Conservation (phyloP, 2,329 filamentous ascomycete species). For the Fusarium torreyae region DNA sequence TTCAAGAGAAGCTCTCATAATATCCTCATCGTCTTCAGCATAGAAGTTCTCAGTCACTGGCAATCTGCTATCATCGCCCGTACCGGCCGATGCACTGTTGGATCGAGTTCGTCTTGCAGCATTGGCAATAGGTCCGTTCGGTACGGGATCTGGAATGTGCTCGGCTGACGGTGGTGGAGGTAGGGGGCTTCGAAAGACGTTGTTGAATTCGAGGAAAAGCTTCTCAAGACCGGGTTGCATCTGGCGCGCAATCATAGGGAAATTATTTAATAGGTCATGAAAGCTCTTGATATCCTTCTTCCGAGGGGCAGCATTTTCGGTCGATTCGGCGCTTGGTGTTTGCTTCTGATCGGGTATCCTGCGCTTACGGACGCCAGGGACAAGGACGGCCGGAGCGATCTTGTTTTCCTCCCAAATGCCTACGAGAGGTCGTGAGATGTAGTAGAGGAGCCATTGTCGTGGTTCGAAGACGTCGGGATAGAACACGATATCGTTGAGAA, state of each 20-base stretch:
- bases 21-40: constrained; percentile 90
- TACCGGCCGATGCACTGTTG: constrained; percentile 60
- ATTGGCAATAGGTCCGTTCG: constrained; percentile 69
- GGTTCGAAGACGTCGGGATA: constrained; percentile 91
- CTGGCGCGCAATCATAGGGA: constrained; percentile 95
- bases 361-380: constrained; percentile 60
- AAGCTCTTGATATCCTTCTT: constrained; percentile 96
- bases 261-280: constrained; percentile 88
- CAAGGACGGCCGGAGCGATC: constrained; percentile 76
- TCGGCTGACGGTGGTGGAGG: constrained; percentile 79
- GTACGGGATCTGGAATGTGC: constrained; percentile 71
- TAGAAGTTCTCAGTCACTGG: constrained; percentile 76
- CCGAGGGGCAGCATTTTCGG: constrained; percentile 61
- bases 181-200: constrained; percentile 86
- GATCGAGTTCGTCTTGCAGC: constrained; percentile 71
- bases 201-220: constrained; percentile 89
- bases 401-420: constrained; percentile 85
- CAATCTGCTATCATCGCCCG: constrained; percentile 55
- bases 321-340: constrained; percentile 56
- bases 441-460: constrained; percentile 96
- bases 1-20: constrained; percentile 90
- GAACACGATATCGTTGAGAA: constrained; percentile 87
- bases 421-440: constrained; percentile 90
- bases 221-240: constrained; percentile 94
- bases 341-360: constrained; percentile 57